A percentile compares a stretch with the other conserved stretches of the same genome.
phyloP scores from a whole-genome alignment of 1,139 yeast species.

The Magnusiomyces ingens region DNA sequence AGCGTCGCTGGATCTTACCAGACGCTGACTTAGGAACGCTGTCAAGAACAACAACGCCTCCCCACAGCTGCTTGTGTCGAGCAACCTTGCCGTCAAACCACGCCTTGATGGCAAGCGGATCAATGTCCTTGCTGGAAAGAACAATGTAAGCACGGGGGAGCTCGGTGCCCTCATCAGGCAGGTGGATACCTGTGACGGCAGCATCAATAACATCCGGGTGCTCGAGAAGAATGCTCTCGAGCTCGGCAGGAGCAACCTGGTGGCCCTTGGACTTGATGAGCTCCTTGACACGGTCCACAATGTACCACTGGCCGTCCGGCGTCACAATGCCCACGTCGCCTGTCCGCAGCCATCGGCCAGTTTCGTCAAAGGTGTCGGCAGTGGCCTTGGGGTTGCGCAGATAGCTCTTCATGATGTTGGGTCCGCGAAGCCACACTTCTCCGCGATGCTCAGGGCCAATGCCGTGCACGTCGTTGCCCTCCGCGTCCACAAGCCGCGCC shows the following conservation, averaged over 20 bases:
- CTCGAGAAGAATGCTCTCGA: conserved; percentile 55
- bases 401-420: conserved; percentile 55
- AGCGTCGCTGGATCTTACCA: conserved; percentile 33
- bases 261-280: conserved; percentile 76
- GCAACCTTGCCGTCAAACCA: conserved; percentile 32
- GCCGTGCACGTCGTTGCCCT: conserved; percentile 46
- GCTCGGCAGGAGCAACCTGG: conserved; percentile 70
- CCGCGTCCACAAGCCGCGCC: conserved; percentile 26
- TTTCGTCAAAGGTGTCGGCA: conserved; percentile 42
- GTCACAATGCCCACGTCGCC: conserved; percentile 63
- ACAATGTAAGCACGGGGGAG: conserved; percentile 32
- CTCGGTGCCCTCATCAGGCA: conserved; percentile 28
- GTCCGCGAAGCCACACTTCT: conserved; percentile 62
- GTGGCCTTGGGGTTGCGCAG: conserved; percentile 50
- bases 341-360: conserved; percentile 58
- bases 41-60: conserved; percentile 31
- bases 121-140: conserved; percentile 17
- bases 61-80: conserved; percentile 33
- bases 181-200: conserved; percentile 30
- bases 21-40: conserved; percentile 32
- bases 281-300: conserved; percentile 68
- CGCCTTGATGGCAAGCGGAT: conserved; percentile 19
- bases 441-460: conserved; percentile 33
- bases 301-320: conserved; percentile 45
- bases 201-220: conserved; percentile 27